These are phyloP conservation scores for Climacium dendroides DNA, from an alignment of 225 moss, liverwort and hornwort species.

Conservation along the genomic window DNA sequence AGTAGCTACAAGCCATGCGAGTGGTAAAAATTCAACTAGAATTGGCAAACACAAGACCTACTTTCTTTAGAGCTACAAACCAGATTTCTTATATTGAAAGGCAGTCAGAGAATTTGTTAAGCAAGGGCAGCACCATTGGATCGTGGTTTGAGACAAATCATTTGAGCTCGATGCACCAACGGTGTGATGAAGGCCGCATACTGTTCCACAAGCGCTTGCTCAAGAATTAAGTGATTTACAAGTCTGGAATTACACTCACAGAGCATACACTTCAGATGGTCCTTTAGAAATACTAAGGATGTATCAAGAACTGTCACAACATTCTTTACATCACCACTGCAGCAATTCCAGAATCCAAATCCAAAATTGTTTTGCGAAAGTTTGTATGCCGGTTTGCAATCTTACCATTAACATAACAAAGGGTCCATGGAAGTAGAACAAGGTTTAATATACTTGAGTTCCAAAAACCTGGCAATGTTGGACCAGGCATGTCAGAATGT, in stretches of 20 bases:
- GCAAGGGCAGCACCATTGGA: slow-evolving; percentile 1
- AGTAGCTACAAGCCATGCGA: not conserved
- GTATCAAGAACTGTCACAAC: no score
- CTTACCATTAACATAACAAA: not conserved
- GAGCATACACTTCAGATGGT: not conserved
- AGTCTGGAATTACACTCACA: not conserved
- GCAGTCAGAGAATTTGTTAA: not conserved
- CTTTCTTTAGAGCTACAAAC: not conserved
- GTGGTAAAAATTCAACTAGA: not conserved
- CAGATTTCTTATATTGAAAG: not conserved
- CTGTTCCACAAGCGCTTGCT: not conserved
- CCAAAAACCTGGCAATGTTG: not conserved
- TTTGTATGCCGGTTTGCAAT: not conserved
- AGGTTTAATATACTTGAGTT: not conserved
- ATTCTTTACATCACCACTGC: no score
- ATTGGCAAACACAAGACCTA: not conserved
- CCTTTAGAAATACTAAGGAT: not conserved
- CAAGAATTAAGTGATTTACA: not conserved
- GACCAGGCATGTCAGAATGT: no score
- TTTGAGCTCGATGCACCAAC: slow-evolving; percentile 34
- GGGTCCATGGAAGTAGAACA: no score
- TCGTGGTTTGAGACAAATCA: slow-evolving; percentile 34
- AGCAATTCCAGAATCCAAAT: no score
- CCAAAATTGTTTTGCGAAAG: no score
- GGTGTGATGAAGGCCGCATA: slow-evolving; percentile 43